These are phyloP conservation scores for Daldinia bambusicola DNA, from an alignment of 495 filamentous ascomycete genomes.

Conservation along the genomic window DNA sequence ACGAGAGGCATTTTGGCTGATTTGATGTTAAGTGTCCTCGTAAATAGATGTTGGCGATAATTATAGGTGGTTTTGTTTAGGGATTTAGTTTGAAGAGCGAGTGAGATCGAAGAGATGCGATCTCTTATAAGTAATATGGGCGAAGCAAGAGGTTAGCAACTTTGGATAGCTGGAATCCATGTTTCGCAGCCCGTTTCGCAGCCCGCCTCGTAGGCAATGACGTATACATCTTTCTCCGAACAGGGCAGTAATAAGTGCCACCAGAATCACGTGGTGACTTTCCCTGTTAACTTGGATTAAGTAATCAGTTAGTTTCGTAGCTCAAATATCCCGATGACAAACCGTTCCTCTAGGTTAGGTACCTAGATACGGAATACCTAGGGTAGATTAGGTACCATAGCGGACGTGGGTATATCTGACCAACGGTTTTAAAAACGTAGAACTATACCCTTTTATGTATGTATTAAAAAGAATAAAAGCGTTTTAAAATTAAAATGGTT, in stretches of 20 bases:
- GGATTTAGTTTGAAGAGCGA: background rate
- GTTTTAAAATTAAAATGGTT: no score
- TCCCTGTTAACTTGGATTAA: background rate
- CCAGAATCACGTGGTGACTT: slow-evolving; percentile 19
- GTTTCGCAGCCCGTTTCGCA: slow-evolving; percentile 9
- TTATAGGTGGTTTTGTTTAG: background rate
- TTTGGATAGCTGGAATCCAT: slow-evolving; percentile 1
- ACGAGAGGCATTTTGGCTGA: slow-evolving; percentile 82
- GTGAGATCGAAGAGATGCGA: background rate
- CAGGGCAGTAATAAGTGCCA: slow-evolving; percentile 8
- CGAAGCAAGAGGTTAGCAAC: slow-evolving; percentile 6
- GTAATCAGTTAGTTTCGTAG: slow-evolving; percentile 6
- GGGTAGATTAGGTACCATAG: no score
- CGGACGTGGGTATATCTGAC: no score
- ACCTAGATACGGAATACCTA: no score
- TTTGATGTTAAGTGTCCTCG: background rate
- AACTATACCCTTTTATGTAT: no score
- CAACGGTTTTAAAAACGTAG: no score
- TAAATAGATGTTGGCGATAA: background rate
- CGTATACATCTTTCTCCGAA: slow-evolving; percentile 21
- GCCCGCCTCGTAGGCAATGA: slow-evolving; percentile 37
- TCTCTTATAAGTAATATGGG: background rate
- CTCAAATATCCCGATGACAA: no score
- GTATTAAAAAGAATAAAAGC: no score
- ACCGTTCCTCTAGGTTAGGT: no score